phyloP scores from a whole-genome alignment of 164 flowering plant genomes.

The Santalum album region DNA sequence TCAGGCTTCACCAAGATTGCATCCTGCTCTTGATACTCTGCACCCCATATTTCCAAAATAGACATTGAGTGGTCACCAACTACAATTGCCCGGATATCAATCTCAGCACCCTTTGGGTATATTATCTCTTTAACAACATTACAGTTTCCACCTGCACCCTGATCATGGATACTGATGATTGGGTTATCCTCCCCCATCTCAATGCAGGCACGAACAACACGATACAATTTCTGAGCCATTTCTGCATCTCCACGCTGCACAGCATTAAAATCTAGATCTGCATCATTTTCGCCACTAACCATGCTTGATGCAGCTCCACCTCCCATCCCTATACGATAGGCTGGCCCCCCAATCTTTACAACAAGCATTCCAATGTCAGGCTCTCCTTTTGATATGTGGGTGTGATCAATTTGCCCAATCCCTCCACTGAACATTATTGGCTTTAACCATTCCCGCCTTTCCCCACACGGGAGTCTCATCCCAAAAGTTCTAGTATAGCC shows the following conservation, averaged over 20 bases:
- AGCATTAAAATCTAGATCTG: conserved; percentile 92
- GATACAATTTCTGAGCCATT: conserved; percentile 94
- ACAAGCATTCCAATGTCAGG: conserved; percentile 93
- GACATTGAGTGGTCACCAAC: conserved; percentile 96
- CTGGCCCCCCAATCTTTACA: conserved; percentile 96
- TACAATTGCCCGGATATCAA: conserved; percentile 75
- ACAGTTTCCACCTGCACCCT: conserved; percentile 97
- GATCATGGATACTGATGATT: conserved; percentile 92
- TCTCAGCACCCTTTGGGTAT: conserved; percentile 84
- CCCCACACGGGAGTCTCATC: conserved; percentile 85
- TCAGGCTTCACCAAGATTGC: conserved; percentile 86
- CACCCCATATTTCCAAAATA: conserved; percentile 95
- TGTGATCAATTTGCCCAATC: conserved; percentile 88
- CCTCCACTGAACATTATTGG: conserved; percentile 97
- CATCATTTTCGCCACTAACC: conserved; percentile 97
- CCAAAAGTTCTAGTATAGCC: conserved; percentile 91
- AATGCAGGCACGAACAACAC: conserved; percentile 83
- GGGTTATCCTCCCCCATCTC: conserved; percentile 90
- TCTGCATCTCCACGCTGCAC: conserved; percentile 98
- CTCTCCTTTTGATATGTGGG: conserved; percentile 75
- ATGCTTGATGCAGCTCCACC: conserved; percentile 98
- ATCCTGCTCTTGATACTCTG: conserved; percentile 97
- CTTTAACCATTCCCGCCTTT: conserved; percentile 90
- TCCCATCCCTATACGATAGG: conserved; percentile 97
- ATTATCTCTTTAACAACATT: conserved; percentile 96